These are phyloP conservation scores for Clonostachys solani DNA, from an alignment of 2,329 filamentous ascomycete species.

Conservation along the genomic window DNA sequence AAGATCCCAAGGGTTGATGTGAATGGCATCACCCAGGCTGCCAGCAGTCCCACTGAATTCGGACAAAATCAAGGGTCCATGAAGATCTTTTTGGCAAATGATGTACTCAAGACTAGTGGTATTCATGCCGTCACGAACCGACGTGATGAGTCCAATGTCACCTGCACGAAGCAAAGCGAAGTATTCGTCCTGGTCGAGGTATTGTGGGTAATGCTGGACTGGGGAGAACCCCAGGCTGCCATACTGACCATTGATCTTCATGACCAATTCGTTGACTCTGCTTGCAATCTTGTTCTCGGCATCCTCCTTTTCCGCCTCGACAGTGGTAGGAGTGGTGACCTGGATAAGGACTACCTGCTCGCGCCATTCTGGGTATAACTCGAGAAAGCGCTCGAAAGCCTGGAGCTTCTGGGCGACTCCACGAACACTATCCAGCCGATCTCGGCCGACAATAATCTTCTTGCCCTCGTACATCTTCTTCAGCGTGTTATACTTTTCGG, in stretches of 20 bases:
- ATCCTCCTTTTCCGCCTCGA: slow-evolving; percentile 75
- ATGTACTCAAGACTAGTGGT: slow-evolving; percentile 95
- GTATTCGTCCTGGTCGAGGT: slow-evolving; percentile 85
- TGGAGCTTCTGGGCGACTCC: slow-evolving; percentile 95
- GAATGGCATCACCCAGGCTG: slow-evolving; percentile 78
- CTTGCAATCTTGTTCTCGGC: slow-evolving; percentile 77
- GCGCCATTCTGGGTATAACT: slow-evolving; percentile 86
- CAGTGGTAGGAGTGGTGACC: slow-evolving; percentile 82
- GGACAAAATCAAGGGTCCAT: slow-evolving; percentile 87
- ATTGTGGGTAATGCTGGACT: slow-evolving; percentile 92
- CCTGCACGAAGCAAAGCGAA: slow-evolving; percentile 88
- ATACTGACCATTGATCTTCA: slow-evolving; percentile 86
- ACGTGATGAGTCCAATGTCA: slow-evolving; percentile 91
- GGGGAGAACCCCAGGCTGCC: slow-evolving; percentile 86
- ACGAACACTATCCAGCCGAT: slow-evolving; percentile 87
- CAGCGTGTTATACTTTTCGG: slow-evolving; percentile 69
- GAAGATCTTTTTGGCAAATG: slow-evolving; percentile 81
- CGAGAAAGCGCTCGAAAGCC: slow-evolving; percentile 89
- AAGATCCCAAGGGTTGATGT: slow-evolving; percentile 96
- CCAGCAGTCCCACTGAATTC: slow-evolving; percentile 95
- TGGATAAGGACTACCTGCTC: slow-evolving; percentile 92
- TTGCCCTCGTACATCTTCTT: slow-evolving; percentile 79
- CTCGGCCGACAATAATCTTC: slow-evolving; percentile 91
- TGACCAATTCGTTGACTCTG: slow-evolving; percentile 86
- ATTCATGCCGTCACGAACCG: slow-evolving; percentile 96